A percentile compares a stretch with the other conserved stretches of the same genome.
Conservation (phyloP, 805 yeast genomes). For the Metschnikowia baotianmanensis region DNA sequence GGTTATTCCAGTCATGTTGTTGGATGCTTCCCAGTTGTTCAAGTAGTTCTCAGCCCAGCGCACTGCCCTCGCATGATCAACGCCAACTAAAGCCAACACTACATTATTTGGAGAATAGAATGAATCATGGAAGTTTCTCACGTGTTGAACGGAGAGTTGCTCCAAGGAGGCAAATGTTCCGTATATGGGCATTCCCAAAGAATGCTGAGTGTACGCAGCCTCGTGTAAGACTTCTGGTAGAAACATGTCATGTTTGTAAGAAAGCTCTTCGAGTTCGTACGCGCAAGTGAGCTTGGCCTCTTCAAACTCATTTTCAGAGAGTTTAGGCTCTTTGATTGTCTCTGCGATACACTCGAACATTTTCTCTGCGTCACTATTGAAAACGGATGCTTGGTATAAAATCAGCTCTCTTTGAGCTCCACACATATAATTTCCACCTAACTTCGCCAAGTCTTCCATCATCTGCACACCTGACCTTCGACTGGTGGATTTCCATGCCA, state of each 20-base stretch:
- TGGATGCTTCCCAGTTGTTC: conserved; percentile 50
- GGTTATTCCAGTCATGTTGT: conserved; percentile 16
- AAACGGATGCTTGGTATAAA: conserved; percentile 92
- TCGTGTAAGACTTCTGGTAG: conserved; percentile 89
- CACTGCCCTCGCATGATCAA: conserved; percentile 66
- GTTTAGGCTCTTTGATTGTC: conserved; percentile 69
- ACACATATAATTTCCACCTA: conserved; percentile 95
- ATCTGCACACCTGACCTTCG: conserved; percentile 61
- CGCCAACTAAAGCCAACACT: conserved; percentile 87
- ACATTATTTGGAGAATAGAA: conserved; percentile 77
- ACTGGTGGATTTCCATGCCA: conserved; percentile 76
- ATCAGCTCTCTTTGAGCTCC: conserved; percentile 88
- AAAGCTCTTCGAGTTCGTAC: conserved; percentile 81
- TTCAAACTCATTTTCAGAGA: conserved; percentile 65
- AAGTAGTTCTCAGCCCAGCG: conserved; percentile 60
- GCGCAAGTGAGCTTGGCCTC: conserved; percentile 72
- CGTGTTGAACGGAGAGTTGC: conserved; percentile 48
- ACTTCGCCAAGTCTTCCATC: conserved; percentile 67
- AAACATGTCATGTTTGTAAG: conserved; percentile 78
- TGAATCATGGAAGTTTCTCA: conserved; percentile 58
- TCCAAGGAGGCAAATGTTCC: conserved; percentile 73
- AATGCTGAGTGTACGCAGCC: conserved; percentile 68
- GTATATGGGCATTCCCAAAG: conserved; percentile 82
- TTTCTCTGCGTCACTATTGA: conserved; percentile 75
- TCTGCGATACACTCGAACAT: conserved; percentile 78